Base-by-base conservation (phyloP, 23 red algal genomes). In the Gracilaria caudata region DNA sequence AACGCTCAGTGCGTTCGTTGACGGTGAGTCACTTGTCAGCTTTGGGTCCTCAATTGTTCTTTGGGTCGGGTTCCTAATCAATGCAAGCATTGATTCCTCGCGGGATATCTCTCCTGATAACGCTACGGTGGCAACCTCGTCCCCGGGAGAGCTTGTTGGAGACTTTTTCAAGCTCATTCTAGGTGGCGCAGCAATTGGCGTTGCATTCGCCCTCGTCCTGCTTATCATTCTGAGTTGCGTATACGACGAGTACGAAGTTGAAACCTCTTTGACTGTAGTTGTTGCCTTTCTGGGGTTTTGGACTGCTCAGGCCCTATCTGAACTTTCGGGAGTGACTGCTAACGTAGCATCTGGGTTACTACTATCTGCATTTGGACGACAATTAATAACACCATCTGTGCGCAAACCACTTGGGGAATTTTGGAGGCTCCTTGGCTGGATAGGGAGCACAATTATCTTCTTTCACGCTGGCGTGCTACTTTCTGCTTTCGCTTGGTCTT, bases 261-360 rank as follows among this genome's bases (percentile, higher is more conserved):
- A 96, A 77, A 86, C 80, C 16, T 87, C 82, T 59, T 49, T 92
- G 21, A 96, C 87, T 24, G 74, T 96, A 21, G 61, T 96, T 36
- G 72, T 90, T 14, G 88, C 96, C 10, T 98, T 94, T 63, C 81
- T 98, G 3, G 92, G 89, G n/a, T 98, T 98, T 74, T 98, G 92
- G 86, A 93, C 92, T 3, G 96, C 92, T 20, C 92, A 98, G 71
- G 61, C 82, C 49, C 81, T 92, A 12, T 77, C 86, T 13, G 60
- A 86, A 33, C 60, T 98, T 26, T 92, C 86, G n/a, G 96, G 96
- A 80, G 88, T 98, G 32, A 94, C 94, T 53, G 81, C 74, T 36
- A 86, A 94, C 5, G 91, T 94, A 25, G 80, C 89, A 14, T 89
- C 86, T 14, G 96, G 96, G 37, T 56, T 98, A 11, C 13, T 98